phyloP scores from a whole-genome alignment of 768 basidiomycete genomes.

The Megacollybia marginata region DNA sequence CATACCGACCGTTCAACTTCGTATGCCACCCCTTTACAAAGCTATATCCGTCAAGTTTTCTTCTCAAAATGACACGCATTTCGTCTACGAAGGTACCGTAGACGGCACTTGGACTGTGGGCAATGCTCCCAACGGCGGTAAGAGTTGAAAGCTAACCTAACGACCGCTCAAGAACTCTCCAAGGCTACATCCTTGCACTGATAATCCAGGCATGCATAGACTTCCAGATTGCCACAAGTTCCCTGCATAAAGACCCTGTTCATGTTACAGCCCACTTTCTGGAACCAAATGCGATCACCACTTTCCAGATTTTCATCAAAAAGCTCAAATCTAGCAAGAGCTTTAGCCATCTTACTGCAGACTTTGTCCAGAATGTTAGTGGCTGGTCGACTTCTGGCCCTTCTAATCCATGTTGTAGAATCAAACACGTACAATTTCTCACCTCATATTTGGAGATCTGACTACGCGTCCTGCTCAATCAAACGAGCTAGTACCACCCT shows the following conservation, averaged over 20 bases:
- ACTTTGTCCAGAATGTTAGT: conserved; percentile 37
- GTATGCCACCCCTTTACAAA: background rate
- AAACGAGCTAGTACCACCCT: conserved; percentile 34
- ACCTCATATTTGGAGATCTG: conserved; percentile 45
- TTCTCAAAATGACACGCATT: background rate
- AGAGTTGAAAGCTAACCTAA: too few species aligned
- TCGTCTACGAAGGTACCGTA: background rate
- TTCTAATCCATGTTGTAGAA: conserved; percentile 22
- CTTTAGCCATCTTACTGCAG: conserved; percentile 52
- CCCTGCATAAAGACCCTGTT: conserved; percentile 46
- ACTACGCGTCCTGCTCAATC: conserved; percentile 16
- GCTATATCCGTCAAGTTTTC: background rate
- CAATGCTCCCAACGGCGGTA: background rate
- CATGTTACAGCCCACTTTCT: conserved; percentile 58
- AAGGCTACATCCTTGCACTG: conserved; percentile 50
- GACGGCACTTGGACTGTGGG: background rate
- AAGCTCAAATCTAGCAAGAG: conserved; percentile 40
- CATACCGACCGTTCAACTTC: too few species aligned
- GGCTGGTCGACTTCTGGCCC: background rate
- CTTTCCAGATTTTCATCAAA: conserved; percentile 41
- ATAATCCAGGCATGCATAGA: conserved; percentile 47
- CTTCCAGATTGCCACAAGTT: conserved; percentile 31
- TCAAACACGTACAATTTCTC: conserved; percentile 31
- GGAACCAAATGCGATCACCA: conserved; percentile 29
- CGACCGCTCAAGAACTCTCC: too few species aligned